These are phyloP conservation scores for Alternaria metachromatica DNA, from an alignment of 2,329 filamentous ascomycete species.

Conservation along the genomic window DNA sequence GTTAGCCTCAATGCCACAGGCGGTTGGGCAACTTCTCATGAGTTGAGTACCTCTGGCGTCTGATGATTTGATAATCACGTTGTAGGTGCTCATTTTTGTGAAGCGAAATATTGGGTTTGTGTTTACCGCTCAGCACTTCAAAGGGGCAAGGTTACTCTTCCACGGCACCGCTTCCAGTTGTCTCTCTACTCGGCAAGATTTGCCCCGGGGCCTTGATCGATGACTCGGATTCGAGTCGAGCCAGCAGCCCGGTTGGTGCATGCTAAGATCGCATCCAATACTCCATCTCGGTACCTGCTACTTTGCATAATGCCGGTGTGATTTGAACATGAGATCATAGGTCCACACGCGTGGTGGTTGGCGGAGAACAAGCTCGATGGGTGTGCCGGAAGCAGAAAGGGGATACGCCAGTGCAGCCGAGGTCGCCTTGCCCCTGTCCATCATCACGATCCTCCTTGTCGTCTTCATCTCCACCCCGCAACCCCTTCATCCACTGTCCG, in stretches of 20 bases:
- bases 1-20: not conserved
- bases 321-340: constrained; percentile 5
- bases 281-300: not conserved
- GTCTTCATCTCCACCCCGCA: not conserved
- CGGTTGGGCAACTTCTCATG: not conserved
- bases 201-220: not conserved
- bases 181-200: not conserved
- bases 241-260: constrained; percentile 1
- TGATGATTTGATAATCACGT: not conserved
- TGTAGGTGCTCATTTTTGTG: not conserved
- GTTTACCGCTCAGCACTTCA: not conserved
- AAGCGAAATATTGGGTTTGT: not conserved
- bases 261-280: constrained; percentile 12
- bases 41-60: not conserved
- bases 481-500: not conserved
- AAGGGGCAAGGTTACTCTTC: not conserved
- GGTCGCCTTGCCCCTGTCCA: not conserved
- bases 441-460: not conserved
- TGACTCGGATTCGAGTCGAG: constrained; percentile 44
- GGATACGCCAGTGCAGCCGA: constrained; percentile 19
- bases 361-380: constrained; percentile 7
- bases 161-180: not conserved
- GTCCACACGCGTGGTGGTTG: not conserved
- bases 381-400: constrained; percentile 11
- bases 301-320: constrained; percentile 8